Evolutionary conservation across 495 filamentous ascomycete genomes (phyloP).

Genomic region (Hypoxylon fragiforme): DNA sequence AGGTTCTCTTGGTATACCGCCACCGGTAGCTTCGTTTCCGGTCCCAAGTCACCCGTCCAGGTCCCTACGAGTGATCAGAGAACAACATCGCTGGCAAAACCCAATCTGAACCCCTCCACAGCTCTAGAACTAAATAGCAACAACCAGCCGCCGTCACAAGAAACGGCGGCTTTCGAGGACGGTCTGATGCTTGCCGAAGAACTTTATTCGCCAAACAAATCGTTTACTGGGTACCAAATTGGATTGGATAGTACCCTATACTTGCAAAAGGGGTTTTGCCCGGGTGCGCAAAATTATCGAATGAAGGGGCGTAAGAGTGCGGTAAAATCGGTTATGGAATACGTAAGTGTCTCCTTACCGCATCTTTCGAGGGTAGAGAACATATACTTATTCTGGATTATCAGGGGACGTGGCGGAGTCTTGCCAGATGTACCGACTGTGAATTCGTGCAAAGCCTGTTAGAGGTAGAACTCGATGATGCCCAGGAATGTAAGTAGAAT

Average conservation of each 20-base stretch:
- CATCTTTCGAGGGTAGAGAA: not conserved
- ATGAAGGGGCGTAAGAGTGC: slow-evolving; percentile 26
- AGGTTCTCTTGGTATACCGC: slow-evolving; percentile 30
- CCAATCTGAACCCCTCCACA: not conserved
- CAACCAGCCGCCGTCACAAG: slow-evolving; percentile 8
- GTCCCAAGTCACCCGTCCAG: slow-evolving; percentile 18
- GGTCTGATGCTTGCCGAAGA: slow-evolving; percentile 27
- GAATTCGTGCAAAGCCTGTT: slow-evolving; percentile 39
- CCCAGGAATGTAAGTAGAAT: slow-evolving; percentile 31
- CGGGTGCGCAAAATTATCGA: slow-evolving; percentile 21
- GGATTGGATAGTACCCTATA: slow-evolving; percentile 31
- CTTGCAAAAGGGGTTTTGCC: slow-evolving; percentile 24
- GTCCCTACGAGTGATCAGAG: slow-evolving; percentile 34
- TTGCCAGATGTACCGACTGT: slow-evolving; percentile 40
- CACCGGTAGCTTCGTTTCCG: slow-evolving; percentile 25
- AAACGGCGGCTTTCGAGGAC: slow-evolving; percentile 17
- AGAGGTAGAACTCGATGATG: slow-evolving; percentile 38
- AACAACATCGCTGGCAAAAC: slow-evolving; percentile 25
- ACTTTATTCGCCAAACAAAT: slow-evolving; percentile 7
- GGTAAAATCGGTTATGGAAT: slow-evolving; percentile 26
- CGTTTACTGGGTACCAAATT: slow-evolving; percentile 26
- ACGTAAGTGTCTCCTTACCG: slow-evolving; percentile 11
- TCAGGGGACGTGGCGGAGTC: slow-evolving; percentile 28
- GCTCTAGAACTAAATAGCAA: not conserved
- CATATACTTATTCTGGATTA: slow-evolving; percentile 8